Percentiles rank a stretch among this genome's conserved stretches.
Evolutionary conservation across 179 eudicot genomes (phyloP).

Genomic region (Pouteria campechiana): DNA sequence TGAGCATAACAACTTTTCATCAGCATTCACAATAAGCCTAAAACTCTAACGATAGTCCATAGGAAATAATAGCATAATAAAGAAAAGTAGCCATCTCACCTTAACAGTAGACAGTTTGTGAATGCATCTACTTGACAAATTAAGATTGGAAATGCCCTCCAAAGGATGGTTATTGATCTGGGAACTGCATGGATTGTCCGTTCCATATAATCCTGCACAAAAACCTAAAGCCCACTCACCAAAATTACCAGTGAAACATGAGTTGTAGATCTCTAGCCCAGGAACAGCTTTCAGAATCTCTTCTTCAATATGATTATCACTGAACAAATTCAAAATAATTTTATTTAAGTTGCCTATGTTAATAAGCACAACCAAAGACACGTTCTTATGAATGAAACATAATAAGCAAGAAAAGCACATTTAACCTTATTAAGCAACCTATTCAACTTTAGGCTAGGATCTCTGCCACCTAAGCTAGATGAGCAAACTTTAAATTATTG

Average conservation of each 20-base stretch:
- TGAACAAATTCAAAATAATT: conserved; percentile 14
- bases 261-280: conserved; percentile 71
- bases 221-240: conserved; percentile 93
- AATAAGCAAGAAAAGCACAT: too few relatives aligned
- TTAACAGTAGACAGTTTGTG: conserved; percentile 51
- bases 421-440: too few relatives aligned
- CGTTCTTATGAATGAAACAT: too few relatives aligned
- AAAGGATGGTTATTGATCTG: conserved; percentile 30
- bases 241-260: conserved; percentile 56
- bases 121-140: conserved; percentile 73
- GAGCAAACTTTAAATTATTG: too few relatives aligned
- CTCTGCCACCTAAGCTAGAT: too few relatives aligned
- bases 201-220: conserved; percentile 69
- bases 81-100: conserved; percentile 29
- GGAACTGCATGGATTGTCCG: conserved; percentile 51
- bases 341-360: too few relatives aligned
- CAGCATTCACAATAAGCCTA: too few relatives aligned
- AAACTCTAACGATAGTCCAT: too few relatives aligned
- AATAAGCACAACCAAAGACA: too few relatives aligned
- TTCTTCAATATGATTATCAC: conserved; percentile 37
- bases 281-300: conserved; percentile 50
- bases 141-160: conserved; percentile 45
- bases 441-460: too few relatives aligned
- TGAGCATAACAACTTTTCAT: too few relatives aligned
- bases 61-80: too few relatives aligned